These are phyloP conservation scores for Chlamydomonas schloesseri DNA, from an alignment of 139 green algal genomes.

Conservation along the genomic window DNA sequence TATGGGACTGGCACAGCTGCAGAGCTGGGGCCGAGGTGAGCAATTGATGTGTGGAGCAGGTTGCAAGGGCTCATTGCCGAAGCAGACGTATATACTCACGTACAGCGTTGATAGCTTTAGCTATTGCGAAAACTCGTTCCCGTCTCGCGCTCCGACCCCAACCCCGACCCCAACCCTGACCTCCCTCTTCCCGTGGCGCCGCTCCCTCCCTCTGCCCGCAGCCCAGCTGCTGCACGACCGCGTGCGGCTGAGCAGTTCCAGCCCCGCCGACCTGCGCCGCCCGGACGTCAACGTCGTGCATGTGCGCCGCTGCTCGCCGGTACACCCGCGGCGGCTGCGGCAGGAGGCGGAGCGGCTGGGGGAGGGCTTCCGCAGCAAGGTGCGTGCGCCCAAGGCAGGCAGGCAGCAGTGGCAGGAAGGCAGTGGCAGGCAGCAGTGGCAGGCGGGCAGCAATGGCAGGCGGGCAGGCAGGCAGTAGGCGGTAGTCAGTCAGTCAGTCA, in stretches of 20 bases:
- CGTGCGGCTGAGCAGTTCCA: background rate
- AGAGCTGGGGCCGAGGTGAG: conserved; percentile 20
- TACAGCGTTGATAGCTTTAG: too few species aligned
- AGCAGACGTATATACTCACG: too few species aligned
- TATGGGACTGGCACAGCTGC: conserved; percentile 24
- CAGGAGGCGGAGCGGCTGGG: conserved; percentile 10
- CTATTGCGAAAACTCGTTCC: background rate
- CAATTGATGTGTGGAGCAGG: background rate
- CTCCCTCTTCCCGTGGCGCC: background rate
- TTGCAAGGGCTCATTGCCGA: too few species aligned
- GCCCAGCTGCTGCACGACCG: conserved; percentile 34
- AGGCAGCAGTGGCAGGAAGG: too few species aligned
- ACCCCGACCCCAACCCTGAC: background rate
- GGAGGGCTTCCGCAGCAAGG: background rate
- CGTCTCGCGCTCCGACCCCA: background rate
- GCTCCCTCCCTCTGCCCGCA: background rate
- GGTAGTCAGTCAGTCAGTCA: too few species aligned
- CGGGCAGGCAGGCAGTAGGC: too few species aligned
- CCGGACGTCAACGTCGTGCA: conserved; percentile 25
- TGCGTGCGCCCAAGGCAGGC: background rate
- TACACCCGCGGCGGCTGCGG: background rate
- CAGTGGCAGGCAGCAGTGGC: too few species aligned
- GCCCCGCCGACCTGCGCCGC: conserved; percentile 8
- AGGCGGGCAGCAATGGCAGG: too few species aligned
- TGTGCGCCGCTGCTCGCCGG: conserved; percentile 1